Evolutionary conservation across 2,329 filamentous ascomycete genomes (phyloP).

Genomic region (Colletotrichum sp.): DNA sequence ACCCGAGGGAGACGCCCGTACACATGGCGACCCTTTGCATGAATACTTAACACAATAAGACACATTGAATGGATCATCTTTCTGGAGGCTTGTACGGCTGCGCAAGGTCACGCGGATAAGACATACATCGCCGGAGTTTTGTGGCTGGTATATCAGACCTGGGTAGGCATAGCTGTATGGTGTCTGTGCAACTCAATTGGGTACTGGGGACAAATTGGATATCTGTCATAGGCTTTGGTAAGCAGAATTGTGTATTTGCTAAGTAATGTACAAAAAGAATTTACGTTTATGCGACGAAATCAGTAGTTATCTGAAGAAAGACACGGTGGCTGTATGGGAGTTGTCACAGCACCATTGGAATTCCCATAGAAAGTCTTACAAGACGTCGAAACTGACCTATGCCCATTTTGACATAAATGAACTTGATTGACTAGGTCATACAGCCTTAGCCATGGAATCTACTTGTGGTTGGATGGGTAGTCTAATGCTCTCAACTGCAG

Average conservation of each 20-base stretch:
- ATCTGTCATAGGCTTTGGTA: neutral
- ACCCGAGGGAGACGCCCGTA: rapidly evolving
- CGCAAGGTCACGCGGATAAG: neutral
- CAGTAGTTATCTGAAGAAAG: neutral
- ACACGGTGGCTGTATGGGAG: neutral
- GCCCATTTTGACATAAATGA: neutral
- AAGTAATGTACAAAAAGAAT: neutral
- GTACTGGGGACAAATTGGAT: neutral
- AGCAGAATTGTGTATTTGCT: neutral
- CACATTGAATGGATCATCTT: neutral
- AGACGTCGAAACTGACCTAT: neutral
- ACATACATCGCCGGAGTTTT: neutral
- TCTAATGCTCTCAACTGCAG: neutral
- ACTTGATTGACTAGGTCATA: neutral
- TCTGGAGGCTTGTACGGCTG: neutral
- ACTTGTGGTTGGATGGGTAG: neutral
- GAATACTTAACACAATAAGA: neutral
- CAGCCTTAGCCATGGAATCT: neutral
- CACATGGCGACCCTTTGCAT: neutral
- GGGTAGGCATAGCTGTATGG: neutral
- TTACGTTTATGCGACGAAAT: neutral
- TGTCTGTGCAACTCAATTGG: neutral
- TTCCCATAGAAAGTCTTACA: neutral
- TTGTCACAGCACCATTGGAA: rapidly evolving
- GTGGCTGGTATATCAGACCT: neutral